Base-by-base conservation (phyloP, 192 early-diverging fungal genomes). In the Podila clonocystis region DNA sequence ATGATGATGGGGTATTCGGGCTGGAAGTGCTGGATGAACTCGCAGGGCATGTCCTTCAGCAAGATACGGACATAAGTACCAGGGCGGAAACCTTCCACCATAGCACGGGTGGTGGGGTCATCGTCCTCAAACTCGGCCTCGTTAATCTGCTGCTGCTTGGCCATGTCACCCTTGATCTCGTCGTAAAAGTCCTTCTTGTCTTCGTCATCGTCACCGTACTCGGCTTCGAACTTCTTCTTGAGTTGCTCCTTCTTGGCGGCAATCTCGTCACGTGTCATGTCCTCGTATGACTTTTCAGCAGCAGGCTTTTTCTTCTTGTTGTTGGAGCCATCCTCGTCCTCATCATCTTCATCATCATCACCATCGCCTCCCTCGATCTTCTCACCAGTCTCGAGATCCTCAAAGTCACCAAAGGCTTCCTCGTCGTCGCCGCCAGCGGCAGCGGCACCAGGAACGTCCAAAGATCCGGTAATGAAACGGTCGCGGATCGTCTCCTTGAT, bases 21-120 rank as follows among this genome's bases (percentile, higher is more conserved):
- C 74, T 98, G 86, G 85, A 99, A 97, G 68, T 95, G 86, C 62
- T 95, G 91, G 50, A 97, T 89, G 82, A 99, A 99, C 86, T 99
- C 98, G 78, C 86, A 93, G 36, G 97, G 97, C 90, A 99, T 94
- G 68, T 94, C 85, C 76, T 94, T 89, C 50, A 99, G 84, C 26
- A 99, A 82, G 58, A 99, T 87, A 71, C 96, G 93, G 49, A 99
- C 94, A 84, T 99, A 99, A 66, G 88, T 91, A 60, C 98, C 98
- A 2, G 98, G 92, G 36, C 95, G 91, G 82, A 93, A 96, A 50
- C 97, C 97, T 85, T 98, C 94, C 34, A 99, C 90, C 83, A 93
- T 84, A 3, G 95, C 90, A 33, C 96, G 88, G 12, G 89, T 80
- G 41, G 85, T 85, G 9, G 84, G 80, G 67, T 94, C 93, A 65